Conservation (phyloP, 768 basidiomycete species). For the Plicaturopsis crispa region DNA sequence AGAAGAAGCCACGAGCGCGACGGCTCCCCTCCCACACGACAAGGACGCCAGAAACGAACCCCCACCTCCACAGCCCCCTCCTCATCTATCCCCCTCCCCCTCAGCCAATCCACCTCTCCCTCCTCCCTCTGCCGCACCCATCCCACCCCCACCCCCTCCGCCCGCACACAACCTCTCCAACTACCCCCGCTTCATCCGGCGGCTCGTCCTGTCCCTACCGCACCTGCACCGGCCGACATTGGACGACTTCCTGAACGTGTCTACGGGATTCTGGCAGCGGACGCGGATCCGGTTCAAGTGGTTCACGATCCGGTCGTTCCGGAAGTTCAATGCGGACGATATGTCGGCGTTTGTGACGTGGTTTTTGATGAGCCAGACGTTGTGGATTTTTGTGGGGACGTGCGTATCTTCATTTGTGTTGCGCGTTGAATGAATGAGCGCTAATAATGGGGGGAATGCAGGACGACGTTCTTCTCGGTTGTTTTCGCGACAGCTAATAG, state of each 20-base stretch:
- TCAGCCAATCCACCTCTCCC: too few species aligned
- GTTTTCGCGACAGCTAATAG: constrained; percentile 87
- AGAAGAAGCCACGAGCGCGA: too few species aligned
- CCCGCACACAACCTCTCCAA: constrained; percentile 43
- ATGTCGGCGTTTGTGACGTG: constrained; percentile 94
- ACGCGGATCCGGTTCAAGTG: constrained; percentile 91
- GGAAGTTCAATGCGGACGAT: constrained; percentile 94
- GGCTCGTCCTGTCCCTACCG: constrained; percentile 72
- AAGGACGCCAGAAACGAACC: too few species aligned
- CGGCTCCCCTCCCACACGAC: too few species aligned
- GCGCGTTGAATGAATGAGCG: neutral
- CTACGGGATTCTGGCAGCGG: constrained; percentile 88
- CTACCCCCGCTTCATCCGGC: constrained; percentile 75
- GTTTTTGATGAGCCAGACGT: constrained; percentile 91
- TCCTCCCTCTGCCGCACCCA: too few species aligned
- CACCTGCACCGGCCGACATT: constrained; percentile 64
- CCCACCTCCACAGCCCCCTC: too few species aligned
- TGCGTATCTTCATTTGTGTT: constrained; percentile 29
- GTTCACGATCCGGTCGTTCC: constrained; percentile 92
- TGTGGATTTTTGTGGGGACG: constrained; percentile 96
- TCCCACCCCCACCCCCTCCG: neutral
- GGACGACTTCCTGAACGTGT: constrained; percentile 82
- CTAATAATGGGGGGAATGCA: constrained; percentile 16
- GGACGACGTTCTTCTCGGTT: constrained; percentile 94
- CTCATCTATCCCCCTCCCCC: too few species aligned